These are phyloP conservation scores for Sequoia sempervirens DNA, from an alignment of 75 land plant genomes.

Conservation along the genomic window DNA sequence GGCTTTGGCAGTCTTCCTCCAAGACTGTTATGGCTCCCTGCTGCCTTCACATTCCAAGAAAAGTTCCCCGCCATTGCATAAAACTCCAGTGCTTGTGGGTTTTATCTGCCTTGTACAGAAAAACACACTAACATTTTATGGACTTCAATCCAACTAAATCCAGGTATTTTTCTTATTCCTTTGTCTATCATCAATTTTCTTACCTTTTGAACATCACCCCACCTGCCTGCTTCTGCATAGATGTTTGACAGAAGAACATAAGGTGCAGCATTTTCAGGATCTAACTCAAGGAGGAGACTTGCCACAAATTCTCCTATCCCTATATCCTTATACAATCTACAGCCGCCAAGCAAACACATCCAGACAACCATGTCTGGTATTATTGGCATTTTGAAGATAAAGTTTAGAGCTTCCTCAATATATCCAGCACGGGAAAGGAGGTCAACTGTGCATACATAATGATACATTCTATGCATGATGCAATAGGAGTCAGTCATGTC, in stretches of 20 bases:
- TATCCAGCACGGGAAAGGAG: slow-evolving; percentile 22
- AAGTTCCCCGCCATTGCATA: background rate
- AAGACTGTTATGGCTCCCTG: no score
- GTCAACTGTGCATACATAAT: slow-evolving; percentile 23
- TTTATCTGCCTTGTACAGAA: background rate
- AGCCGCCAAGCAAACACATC: slow-evolving; percentile 17
- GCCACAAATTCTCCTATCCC: slow-evolving; percentile 12
- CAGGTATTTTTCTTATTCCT: slow-evolving; percentile 12
- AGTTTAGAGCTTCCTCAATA: slow-evolving; percentile 17
- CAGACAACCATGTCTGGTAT: slow-evolving; percentile 6
- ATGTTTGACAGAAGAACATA: slow-evolving; percentile 18
- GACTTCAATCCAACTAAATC: slow-evolving; percentile 15
- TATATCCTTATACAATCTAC: slow-evolving; percentile 9
- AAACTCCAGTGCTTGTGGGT: background rate
- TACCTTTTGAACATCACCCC: slow-evolving; percentile 10
- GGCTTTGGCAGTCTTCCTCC: no score
- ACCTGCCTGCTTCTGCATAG: slow-evolving; percentile 16
- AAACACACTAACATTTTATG: background rate
- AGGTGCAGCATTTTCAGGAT: slow-evolving; percentile 12
- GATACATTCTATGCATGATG: slow-evolving; percentile 18
- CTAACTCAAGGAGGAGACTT: background rate
- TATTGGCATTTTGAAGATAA: slow-evolving; percentile 13
- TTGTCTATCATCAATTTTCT: slow-evolving; percentile 20
- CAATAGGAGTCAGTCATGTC: slow-evolving; percentile 12
- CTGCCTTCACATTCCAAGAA: background rate